Evolutionary conservation across 441 rosid species (phyloP).

Genomic region (Croton setiger): DNA sequence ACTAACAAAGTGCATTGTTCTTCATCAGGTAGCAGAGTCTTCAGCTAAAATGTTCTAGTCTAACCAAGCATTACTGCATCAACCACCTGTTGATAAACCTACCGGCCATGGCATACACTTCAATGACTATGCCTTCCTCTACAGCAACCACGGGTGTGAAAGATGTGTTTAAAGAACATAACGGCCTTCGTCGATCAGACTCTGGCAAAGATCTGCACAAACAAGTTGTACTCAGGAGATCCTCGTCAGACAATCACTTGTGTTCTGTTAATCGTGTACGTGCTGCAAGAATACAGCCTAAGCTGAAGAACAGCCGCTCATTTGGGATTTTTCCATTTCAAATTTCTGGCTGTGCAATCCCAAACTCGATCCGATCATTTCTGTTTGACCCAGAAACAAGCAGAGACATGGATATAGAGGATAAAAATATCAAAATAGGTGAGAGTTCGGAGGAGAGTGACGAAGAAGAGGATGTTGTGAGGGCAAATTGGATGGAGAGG

Average conservation of each 20-base stretch:
- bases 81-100: constrained; percentile 12
- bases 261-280: constrained; percentile 37
- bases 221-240: constrained; percentile 43
- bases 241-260: constrained; percentile 64
- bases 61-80: background rate
- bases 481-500: constrained; percentile 74
- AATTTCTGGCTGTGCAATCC: constrained; percentile 48
- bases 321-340: constrained; percentile 55
- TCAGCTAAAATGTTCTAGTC: background rate
- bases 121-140: constrained; percentile 33
- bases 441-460: constrained; percentile 23
- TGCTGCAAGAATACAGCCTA: constrained; percentile 44
- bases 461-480: constrained; percentile 36
- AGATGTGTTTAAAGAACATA: constrained; percentile 39
- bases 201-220: constrained; percentile 48
- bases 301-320: constrained; percentile 53
- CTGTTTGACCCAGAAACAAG: constrained; percentile 56
- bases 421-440: constrained; percentile 25
- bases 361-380: constrained; percentile 46
- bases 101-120: constrained; percentile 35
- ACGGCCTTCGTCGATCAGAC: constrained; percentile 47
- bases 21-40: constrained; percentile 6
- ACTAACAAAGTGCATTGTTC: background rate
- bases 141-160: constrained; percentile 28
- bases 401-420: constrained; percentile 31